phyloP scores from a whole-genome alignment of 176 grass and related monocot genomes.

The Alloteropsis semialata region DNA sequence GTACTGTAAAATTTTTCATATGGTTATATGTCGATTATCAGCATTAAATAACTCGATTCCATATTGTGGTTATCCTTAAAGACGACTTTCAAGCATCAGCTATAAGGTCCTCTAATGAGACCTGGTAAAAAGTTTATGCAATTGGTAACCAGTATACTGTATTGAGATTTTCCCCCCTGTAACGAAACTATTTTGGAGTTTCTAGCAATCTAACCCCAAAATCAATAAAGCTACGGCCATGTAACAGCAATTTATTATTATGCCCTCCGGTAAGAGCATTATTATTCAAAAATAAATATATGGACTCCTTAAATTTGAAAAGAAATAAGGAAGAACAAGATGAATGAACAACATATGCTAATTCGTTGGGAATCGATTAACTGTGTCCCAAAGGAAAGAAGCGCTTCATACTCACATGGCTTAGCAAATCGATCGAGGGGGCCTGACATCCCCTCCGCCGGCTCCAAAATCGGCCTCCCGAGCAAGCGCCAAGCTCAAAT shows the following conservation, averaged over 20 bases:
- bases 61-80: neutral
- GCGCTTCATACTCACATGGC: slow-evolving; percentile 62
- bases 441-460: slow-evolving; percentile 60
- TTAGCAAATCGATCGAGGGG: slow-evolving; percentile 68
- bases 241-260: neutral
- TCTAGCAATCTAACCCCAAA: slow-evolving; percentile 24
- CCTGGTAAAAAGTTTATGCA: neutral
- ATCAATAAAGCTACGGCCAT: neutral
- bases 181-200: neutral
- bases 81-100: slow-evolving; percentile 12
- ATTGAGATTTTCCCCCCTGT: neutral
- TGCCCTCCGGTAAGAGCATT: neutral
- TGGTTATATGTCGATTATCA: neutral
- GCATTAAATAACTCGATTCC: neutral
- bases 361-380: slow-evolving; percentile 5
- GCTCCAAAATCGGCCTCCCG: neutral
- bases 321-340: neutral
- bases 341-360: neutral
- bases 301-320: neutral
- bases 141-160: neutral
- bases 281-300: neutral
- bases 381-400: neutral
- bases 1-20: too few species aligned
- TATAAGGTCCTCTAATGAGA: neutral
- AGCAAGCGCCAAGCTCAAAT: slow-evolving; percentile 13